phyloP scores from a whole-genome alignment of 805 yeast species.

The Nakazawaea laoshanensis region DNA sequence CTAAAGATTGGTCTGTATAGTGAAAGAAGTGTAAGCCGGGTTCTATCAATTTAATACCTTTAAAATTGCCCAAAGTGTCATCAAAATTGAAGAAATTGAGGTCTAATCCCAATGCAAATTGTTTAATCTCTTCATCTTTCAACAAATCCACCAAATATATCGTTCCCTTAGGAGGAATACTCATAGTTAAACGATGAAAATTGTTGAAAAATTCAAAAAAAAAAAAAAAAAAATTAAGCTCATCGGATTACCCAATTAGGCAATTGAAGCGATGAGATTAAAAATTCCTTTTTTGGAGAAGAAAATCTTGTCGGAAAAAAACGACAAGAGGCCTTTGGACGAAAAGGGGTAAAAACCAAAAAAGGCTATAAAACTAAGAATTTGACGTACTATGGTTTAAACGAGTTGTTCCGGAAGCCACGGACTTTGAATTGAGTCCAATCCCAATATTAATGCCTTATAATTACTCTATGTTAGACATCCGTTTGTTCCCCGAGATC shows the following conservation, averaged over 20 bases:
- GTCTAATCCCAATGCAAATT: conserved; percentile 32
- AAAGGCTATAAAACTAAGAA: too few relatives aligned
- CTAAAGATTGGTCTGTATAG: conserved; percentile 29
- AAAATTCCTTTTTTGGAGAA: neutral
- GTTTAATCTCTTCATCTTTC: neutral
- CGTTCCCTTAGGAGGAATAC: conserved; percentile 5
- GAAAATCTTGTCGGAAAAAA: neutral
- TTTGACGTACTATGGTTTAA: too few relatives aligned
- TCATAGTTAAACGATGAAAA: neutral
- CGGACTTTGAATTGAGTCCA: too few relatives aligned
- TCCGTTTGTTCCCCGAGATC: too few relatives aligned
- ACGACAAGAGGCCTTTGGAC: too few relatives aligned
- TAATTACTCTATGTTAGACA: too few relatives aligned
- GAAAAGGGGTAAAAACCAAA: too few relatives aligned
- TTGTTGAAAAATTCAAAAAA: neutral
- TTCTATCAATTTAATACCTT: conserved; percentile 44
- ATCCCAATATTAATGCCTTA: too few relatives aligned
- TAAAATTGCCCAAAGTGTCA: conserved; percentile 22
- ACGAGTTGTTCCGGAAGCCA: too few relatives aligned
- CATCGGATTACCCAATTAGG: neutral
- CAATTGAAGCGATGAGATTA: neutral
- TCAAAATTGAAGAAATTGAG: conserved; percentile 32
- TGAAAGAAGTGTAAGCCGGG: conserved; percentile 49
- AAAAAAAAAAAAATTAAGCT: neutral
- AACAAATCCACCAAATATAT: conserved; percentile 2